A percentile compares a stretch with the other conserved stretches of the same genome.
These are phyloP conservation scores for Bullera alba DNA, from an alignment of 768 basidiomycete species.

Conservation along the genomic window DNA sequence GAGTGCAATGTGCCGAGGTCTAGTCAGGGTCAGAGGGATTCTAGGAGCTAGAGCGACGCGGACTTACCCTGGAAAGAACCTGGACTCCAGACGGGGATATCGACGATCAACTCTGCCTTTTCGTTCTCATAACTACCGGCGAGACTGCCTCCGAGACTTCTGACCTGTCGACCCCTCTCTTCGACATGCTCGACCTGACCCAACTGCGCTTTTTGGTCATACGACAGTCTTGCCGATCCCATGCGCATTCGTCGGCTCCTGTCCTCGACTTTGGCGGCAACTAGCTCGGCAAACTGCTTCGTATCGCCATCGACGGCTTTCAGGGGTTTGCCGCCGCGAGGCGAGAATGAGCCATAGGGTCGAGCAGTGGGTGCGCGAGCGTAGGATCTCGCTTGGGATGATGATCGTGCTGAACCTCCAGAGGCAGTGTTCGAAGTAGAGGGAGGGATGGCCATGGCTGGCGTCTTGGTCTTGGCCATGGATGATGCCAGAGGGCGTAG, in stretches of 20 bases:
- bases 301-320: slow-evolving; percentile 27
- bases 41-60: background rate
- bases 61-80: slow-evolving; percentile 41
- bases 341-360: slow-evolving; percentile 14
- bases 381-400: slow-evolving; percentile 14
- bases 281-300: slow-evolving; percentile 24
- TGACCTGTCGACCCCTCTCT: background rate
- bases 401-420: too few relatives aligned
- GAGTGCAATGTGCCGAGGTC: slow-evolving; percentile 44
- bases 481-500: slow-evolving; percentile 21
- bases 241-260: slow-evolving; percentile 3
- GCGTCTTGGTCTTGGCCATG: slow-evolving; percentile 10
- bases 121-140: slow-evolving; percentile 35
- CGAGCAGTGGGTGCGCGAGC: slow-evolving; percentile 27
- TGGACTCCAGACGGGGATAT: slow-evolving; percentile 42
- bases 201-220: background rate
- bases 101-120: slow-evolving; percentile 41
- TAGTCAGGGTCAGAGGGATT: background rate
- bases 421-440: background rate
- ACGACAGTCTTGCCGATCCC: slow-evolving; percentile 1
- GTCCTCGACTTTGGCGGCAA: slow-evolving; percentile 12
- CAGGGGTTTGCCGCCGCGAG: slow-evolving; percentile 3
- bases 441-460: background rate
- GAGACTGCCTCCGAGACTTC: slow-evolving; percentile 16
- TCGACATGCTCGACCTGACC: background rate